These are phyloP conservation scores for Lachancea lanzarotensis DNA, from an alignment of 805 yeast species.

Conservation along the genomic window DNA sequence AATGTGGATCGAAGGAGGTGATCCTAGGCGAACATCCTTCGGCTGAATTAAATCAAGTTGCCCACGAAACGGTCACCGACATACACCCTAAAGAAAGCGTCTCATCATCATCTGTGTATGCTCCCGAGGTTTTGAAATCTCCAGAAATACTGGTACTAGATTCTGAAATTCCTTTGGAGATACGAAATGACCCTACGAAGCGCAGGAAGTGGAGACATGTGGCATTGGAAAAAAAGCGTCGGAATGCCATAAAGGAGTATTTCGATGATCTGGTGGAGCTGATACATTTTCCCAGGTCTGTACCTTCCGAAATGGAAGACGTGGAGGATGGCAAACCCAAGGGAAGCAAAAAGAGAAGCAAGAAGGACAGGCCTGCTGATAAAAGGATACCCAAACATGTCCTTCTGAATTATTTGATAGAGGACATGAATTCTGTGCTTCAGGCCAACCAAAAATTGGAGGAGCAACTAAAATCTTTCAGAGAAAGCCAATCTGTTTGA, in stretches of 20 bases:
- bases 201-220: conserved; percentile 32
- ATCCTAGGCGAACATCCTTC: background rate
- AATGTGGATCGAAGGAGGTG: too few relatives aligned
- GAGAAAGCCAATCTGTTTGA: background rate
- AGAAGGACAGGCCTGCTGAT: conserved; percentile 9
- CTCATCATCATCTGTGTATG: background rate
- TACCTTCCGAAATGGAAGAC: background rate
- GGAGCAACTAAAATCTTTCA: conserved; percentile 1
- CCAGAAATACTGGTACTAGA: conserved; percentile 25
- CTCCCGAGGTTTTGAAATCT: conserved; percentile 9
- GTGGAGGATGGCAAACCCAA: background rate
- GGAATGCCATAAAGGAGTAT: conserved; percentile 25
- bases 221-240: conserved; percentile 27
- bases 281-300: conserved; percentile 17
- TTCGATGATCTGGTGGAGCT: conserved; percentile 25
- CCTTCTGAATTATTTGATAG: conserved; percentile 24
- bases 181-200: conserved; percentile 15
- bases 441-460: conserved; percentile 27
- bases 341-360: conserved; percentile 2
- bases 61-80: background rate
- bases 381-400: conserved; percentile 31
- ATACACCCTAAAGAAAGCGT: background rate
- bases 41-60: background rate
- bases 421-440: conserved; percentile 25
- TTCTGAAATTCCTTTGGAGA: conserved; percentile 18